Percentiles rank a stretch among this genome's conserved stretches.
Evolutionary conservation across 129 eudicot species (phyloP).

Genomic region (Deinandra increscens): DNA sequence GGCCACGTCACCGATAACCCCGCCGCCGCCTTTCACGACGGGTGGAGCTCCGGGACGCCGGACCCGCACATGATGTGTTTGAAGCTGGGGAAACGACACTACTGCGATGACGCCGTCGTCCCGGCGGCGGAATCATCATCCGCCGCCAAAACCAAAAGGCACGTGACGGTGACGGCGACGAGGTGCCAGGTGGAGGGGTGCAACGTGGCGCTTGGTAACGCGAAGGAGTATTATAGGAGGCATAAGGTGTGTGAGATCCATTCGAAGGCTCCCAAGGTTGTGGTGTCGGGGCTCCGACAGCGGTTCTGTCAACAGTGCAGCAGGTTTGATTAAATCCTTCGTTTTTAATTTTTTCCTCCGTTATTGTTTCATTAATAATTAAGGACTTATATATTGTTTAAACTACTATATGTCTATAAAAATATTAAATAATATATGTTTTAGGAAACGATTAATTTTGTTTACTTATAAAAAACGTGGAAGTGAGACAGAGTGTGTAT

Average conservation of each 20-base stretch:
- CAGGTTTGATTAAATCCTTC: slow-evolving; percentile 35
- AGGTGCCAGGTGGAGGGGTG: slow-evolving; percentile 86
- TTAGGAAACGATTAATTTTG: neutral
- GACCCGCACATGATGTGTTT: slow-evolving; percentile 71
- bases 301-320: slow-evolving; percentile 84
- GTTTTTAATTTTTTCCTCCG: neutral
- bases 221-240: slow-evolving; percentile 63
- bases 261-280: slow-evolving; percentile 66
- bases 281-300: slow-evolving; percentile 60
- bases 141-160: slow-evolving; percentile 21
- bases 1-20: neutral
- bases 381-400: no score
- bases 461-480: neutral
- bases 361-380: neutral
- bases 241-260: slow-evolving; percentile 74
- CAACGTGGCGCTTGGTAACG: slow-evolving; percentile 42
- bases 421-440: neutral
- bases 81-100: slow-evolving; percentile 70
- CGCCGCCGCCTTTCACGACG: neutral
- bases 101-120: slow-evolving; percentile 36
- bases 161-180: slow-evolving; percentile 3
- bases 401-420: no score
- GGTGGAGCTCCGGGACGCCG: slow-evolving; percentile 20
- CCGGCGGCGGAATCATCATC: slow-evolving; percentile 18
- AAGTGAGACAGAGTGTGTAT: neutral